Evolutionary conservation across 192 early-diverging fungal genomes (phyloP), one percentile per base, ranked within the genome.

Genomic region (Haplosporangium gracile): DNA sequence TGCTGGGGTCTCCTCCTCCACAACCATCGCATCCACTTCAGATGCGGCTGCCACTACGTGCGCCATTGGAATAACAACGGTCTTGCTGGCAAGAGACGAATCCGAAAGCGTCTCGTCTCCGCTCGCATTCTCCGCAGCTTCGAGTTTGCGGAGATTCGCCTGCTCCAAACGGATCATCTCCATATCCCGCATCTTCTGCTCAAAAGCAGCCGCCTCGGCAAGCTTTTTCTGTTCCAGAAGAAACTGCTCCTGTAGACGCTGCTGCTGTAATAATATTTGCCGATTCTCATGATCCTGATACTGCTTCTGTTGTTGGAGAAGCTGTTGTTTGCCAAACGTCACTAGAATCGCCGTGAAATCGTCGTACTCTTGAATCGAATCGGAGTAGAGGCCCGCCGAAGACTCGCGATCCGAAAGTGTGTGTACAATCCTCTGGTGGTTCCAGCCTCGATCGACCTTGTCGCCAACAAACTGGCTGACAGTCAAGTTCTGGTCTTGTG

Each of bases 311-410:
- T 86, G 84, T 9, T 51, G 15, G 10, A 39, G 34, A 18, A 86
- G 34, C n/a, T 86, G 84, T n/a, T 78, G 70, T 24, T 77, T 43
- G n/a, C 70, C 74, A n/a, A 86, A 86, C 4, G 75, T 74, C 24
- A 91, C 83, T 5, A 93, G 80, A 38, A 93, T 87, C 43, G 90
- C 87, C 13, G 92, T 93, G 81, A 91, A 93, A 78, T 93, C 92
- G 76, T 93, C 92, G 76, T 91, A 93, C 69, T 91, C 92, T 72
- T 93, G 90, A 42, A 93, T 86, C 24, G 89, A 90, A 10, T 89
- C 89, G 16, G 89, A 86, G 69, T 91, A 93, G 29, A 93, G 81
- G 2, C 82, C 83, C 24, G 82, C 77, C 10, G 77, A 88, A 4
- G 82, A 76, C 76, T 93, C 92, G 60, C 92, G 88, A 74, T 93